A percentile compares a stretch with the other conserved stretches of the same genome.
Evolutionary conservation across 805 yeast genomes (phyloP).

Genomic region (Maudiozyma barnettii): DNA sequence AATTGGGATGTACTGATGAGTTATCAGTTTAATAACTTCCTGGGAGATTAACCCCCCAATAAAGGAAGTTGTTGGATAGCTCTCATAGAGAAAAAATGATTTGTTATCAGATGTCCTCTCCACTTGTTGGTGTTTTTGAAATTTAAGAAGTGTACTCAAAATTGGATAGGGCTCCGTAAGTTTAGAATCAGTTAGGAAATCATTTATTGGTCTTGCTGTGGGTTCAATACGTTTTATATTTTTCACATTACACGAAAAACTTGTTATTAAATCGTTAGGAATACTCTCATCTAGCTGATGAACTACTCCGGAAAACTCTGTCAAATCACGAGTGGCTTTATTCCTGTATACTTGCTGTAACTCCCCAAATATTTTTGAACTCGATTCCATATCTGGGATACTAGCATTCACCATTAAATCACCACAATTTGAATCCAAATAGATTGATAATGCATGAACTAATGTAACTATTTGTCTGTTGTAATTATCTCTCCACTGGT

Average conservation of each 20-base stretch:
- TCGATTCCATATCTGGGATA: slow-evolving; percentile 84
- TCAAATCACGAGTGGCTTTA: slow-evolving; percentile 45
- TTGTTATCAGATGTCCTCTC: background rate
- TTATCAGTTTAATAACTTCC: slow-evolving; percentile 66
- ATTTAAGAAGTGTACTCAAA: background rate
- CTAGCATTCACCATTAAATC: slow-evolving; percentile 56
- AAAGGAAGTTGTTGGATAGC: slow-evolving; percentile 32
- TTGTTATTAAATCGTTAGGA: background rate
- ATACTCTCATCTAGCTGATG: background rate
- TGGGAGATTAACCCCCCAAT: slow-evolving; percentile 84
- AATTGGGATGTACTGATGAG: slow-evolving; percentile 73
- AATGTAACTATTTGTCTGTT: slow-evolving; percentile 7
- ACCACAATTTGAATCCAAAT: slow-evolving; percentile 1
- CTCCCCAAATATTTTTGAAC: slow-evolving; percentile 49
- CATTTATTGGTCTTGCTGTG: background rate
- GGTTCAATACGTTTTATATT: slow-evolving; percentile 37
- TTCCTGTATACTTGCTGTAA: slow-evolving; percentile 50
- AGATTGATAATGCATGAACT: slow-evolving; percentile 4
- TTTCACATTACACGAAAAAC: slow-evolving; percentile 10
- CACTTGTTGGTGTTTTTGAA: background rate
- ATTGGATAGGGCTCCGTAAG: background rate
- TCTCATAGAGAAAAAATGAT: slow-evolving; percentile 27
- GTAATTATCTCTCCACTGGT: slow-evolving; percentile 7
- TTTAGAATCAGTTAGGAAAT: background rate
- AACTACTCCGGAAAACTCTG: slow-evolving; percentile 29